phyloP scores from a whole-genome alignment of 2,329 filamentous ascomycete genomes.

The Colletotrichum viniferum region DNA sequence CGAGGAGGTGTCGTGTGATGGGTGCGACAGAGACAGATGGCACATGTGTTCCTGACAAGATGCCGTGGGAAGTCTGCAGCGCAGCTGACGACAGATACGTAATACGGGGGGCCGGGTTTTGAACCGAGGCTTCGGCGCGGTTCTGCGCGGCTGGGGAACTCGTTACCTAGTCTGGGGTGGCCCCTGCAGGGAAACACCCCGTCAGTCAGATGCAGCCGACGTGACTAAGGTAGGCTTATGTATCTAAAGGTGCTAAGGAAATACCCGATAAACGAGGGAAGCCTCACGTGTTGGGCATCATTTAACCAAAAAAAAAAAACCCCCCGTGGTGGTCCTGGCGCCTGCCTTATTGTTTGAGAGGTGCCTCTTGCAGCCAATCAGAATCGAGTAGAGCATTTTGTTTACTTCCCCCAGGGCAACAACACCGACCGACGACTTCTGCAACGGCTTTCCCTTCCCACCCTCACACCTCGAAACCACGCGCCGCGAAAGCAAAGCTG shows the following conservation, averaged over 20 bases:
- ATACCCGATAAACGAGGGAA: not conserved
- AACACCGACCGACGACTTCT: constrained; percentile 1
- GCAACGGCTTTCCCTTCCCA: not conserved
- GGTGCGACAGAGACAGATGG: not conserved
- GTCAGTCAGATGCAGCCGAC: not conserved
- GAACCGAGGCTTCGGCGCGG: constrained; percentile 28
- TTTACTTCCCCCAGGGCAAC: constrained; percentile 49
- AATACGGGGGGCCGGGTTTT: constrained; percentile 26
- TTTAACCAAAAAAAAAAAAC: not conserved
- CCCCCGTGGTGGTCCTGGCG: not conserved
- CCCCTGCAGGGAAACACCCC: not conserved
- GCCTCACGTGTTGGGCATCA: constrained; percentile 12
- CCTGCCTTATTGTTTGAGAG: constrained; percentile 12
- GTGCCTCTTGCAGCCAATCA: constrained; percentile 20
- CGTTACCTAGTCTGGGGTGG: not conserved
- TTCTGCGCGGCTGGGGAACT: constrained; percentile 3
- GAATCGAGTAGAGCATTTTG: constrained; percentile 31
- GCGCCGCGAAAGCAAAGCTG: not conserved
- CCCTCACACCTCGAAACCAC: not conserved
- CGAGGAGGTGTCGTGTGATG: not conserved
- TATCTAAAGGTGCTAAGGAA: not conserved
- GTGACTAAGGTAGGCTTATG: not conserved
- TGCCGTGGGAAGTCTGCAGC: not conserved
- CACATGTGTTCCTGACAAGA: not conserved
- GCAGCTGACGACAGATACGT: not conserved